phyloP scores from a whole-genome alignment of 2,329 filamentous ascomycete genomes.

The Byssothecium circinans region DNA sequence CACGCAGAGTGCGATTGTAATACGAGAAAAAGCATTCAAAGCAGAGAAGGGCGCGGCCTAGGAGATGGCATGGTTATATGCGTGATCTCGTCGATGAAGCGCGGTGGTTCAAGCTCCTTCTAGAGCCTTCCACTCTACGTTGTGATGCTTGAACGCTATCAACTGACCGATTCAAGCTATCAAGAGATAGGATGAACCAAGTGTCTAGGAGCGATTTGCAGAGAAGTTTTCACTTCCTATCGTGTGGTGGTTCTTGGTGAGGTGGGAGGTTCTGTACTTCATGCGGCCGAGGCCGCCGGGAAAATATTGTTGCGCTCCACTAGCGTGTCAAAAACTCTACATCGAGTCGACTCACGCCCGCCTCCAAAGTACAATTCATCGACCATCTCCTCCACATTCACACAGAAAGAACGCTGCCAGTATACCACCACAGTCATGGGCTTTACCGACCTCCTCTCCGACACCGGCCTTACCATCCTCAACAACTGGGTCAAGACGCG shows the following conservation, averaged over 20 bases:
- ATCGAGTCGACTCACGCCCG: not conserved
- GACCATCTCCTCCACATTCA: not conserved
- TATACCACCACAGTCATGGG: constrained; percentile 57
- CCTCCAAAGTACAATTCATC: no score
- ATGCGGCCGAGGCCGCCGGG: no score
- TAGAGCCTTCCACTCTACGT: constrained; percentile 3
- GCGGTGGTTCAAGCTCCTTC: constrained; percentile 22
- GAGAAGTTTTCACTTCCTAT: no score
- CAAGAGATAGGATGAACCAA: no score
- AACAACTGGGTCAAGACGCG: constrained; percentile 74
- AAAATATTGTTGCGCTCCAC: not conserved
- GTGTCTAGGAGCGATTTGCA: no score
- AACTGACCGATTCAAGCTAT: no score
- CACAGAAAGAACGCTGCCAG: constrained; percentile 1
- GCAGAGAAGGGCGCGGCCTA: constrained; percentile 1
- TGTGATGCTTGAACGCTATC: not conserved
- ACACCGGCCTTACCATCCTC: constrained; percentile 67
- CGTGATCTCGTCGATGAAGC: constrained; percentile 1
- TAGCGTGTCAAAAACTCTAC: not conserved
- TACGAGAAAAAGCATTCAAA: not conserved
- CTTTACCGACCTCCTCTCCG: constrained; percentile 68
- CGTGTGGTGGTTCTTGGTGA: no score
- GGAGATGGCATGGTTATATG: constrained; percentile 27
- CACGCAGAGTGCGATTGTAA: constrained; percentile 4
- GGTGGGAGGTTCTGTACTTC: not conserved